Evolutionary conservation across 2,329 filamentous ascomycete genomes (phyloP).

Genomic region (Pseudocercospora fijiensis): DNA sequence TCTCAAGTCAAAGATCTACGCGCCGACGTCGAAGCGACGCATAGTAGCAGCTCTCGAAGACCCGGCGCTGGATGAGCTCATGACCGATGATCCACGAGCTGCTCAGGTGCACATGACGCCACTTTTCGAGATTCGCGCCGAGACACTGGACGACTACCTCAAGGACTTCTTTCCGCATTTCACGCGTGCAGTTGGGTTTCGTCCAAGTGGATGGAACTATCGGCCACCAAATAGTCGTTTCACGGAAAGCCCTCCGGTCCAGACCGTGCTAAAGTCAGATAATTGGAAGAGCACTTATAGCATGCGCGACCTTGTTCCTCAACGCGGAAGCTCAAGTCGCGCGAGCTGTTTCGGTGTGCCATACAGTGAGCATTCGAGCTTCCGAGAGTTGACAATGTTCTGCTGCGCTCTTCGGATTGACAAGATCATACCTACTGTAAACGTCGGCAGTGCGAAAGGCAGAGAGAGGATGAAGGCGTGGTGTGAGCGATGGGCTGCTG

Average conservation of each 20-base stretch:
- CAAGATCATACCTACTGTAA: conserved; percentile 90
- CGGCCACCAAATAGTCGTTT: conserved; percentile 66
- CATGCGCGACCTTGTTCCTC: conserved; percentile 70
- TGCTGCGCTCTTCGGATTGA: conserved; percentile 83
- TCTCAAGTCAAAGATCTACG: conserved; percentile 84
- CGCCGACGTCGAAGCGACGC: conserved; percentile 75
- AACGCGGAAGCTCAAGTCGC: conserved; percentile 78
- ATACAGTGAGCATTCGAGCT: conserved; percentile 94
- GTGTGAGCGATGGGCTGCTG: conserved; percentile 63
- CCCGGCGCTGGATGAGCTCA: conserved; percentile 69
- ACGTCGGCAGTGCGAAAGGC: conserved; percentile 65
- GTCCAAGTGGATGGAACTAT: conserved; percentile 94
- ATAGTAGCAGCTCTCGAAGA: conserved; percentile 86
- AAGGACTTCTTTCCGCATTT: conserved; percentile 78
- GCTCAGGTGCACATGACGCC: conserved; percentile 98
- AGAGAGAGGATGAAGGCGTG: conserved; percentile 66
- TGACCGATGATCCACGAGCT: conserved; percentile 76
- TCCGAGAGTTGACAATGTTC: conserved; percentile 91
- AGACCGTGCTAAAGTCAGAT: conserved; percentile 63
- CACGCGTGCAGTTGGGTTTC: conserved; percentile 81
- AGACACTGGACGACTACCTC: conserved; percentile 88
- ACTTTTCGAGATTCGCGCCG: conserved; percentile 87
- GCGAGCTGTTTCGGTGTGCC: conserved; percentile 90
- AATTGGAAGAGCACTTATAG: conserved; percentile 76
- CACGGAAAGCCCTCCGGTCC: conserved; percentile 62